phyloP scores from a whole-genome alignment of 768 basidiomycete genomes.

The Lactarius tabidus region DNA sequence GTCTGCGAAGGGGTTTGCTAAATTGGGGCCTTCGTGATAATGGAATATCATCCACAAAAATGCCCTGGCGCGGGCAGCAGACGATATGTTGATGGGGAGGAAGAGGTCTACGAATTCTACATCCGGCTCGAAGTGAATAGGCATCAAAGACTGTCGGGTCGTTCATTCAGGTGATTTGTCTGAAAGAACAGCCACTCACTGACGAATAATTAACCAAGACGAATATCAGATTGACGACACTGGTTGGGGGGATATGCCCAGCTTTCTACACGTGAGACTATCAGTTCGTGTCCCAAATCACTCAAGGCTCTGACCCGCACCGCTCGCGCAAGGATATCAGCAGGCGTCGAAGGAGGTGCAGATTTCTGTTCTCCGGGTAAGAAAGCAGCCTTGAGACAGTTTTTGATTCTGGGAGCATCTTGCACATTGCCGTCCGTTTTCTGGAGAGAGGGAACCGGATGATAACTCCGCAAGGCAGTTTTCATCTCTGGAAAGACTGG shows the following conservation, averaged over 20 bases:
- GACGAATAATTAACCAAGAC: conserved; percentile 74
- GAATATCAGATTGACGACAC: conserved; percentile 82
- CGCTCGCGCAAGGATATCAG: conserved; percentile 63
- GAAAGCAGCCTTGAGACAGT: conserved; percentile 78
- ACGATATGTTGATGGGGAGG: conserved; percentile 68
- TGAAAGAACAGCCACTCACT: conserved; percentile 41
- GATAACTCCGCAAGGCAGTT: conserved; percentile 83
- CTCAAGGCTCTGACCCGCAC: conserved; percentile 41
- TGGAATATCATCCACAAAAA: conserved; percentile 84
- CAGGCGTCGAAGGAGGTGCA: conserved; percentile 66
- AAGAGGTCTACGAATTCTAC: conserved; percentile 83
- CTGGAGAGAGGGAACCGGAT: conserved; percentile 86
- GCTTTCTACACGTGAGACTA: conserved; percentile 40
- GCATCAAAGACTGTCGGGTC: conserved; percentile 34
- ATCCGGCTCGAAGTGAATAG: conserved; percentile 67
- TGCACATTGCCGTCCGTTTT: conserved; percentile 85
- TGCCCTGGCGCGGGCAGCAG: conserved; percentile 66
- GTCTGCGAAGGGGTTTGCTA: conserved; percentile 73
- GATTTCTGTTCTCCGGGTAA: conserved; percentile 64
- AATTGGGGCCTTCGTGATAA: conserved; percentile 65
- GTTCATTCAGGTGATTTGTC: neutral
- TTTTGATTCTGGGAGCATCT: conserved; percentile 90
- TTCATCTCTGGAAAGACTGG: conserved; percentile 92
- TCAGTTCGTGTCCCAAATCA: conserved; percentile 14
- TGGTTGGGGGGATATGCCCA: conserved; percentile 71